Percentiles rank a stretch among this genome's conserved stretches.
Conservation (phyloP, 768 basidiomycete genomes). For the Kwoniella sp. region DNA sequence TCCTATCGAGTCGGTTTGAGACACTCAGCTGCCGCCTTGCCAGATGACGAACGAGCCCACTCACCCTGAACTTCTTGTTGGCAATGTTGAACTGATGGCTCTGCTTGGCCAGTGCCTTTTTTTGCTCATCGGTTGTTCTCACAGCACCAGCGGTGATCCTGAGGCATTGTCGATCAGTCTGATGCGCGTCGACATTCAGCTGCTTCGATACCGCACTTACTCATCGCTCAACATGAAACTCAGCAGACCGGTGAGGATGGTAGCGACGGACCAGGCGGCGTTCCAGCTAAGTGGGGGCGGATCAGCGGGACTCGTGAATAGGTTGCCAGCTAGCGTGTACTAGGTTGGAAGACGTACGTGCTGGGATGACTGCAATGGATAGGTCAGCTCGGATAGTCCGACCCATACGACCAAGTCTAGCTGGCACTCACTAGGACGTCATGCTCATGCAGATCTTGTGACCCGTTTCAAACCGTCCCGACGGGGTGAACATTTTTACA, state of each 20-base stretch:
- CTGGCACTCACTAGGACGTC: constrained; percentile 52
- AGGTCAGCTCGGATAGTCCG: constrained; percentile 2
- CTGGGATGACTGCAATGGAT: constrained; percentile 34
- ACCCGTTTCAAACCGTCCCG: constrained; percentile 48
- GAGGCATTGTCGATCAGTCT: not conserved
- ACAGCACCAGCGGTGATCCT: constrained; percentile 90
- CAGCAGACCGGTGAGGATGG: constrained; percentile 76
- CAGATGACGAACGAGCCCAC: constrained; percentile 13
- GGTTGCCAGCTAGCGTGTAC: not conserved
- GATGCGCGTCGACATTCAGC: too few relatives aligned
- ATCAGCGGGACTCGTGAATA: not conserved
- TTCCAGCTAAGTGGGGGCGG: constrained; percentile 32
- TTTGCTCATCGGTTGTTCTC: constrained; percentile 72
- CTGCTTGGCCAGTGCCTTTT: constrained; percentile 66
- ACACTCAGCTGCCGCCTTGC: too few relatives aligned
- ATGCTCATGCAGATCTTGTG: constrained; percentile 94
- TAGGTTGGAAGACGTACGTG: constrained; percentile 25
- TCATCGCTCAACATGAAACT: constrained; percentile 44
- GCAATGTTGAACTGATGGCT: constrained; percentile 82
- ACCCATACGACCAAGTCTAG: not conserved
- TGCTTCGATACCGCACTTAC: constrained; percentile 25
- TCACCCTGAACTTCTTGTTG: constrained; percentile 66
- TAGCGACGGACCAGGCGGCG: constrained; percentile 49
- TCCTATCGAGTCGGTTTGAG: constrained; percentile 55
- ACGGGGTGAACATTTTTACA: constrained; percentile 69